A percentile compares a stretch with the other conserved stretches of the same genome.
Conservation (phyloP, 2,329 filamentous ascomycete genomes). For the Aspergillus sp. region DNA sequence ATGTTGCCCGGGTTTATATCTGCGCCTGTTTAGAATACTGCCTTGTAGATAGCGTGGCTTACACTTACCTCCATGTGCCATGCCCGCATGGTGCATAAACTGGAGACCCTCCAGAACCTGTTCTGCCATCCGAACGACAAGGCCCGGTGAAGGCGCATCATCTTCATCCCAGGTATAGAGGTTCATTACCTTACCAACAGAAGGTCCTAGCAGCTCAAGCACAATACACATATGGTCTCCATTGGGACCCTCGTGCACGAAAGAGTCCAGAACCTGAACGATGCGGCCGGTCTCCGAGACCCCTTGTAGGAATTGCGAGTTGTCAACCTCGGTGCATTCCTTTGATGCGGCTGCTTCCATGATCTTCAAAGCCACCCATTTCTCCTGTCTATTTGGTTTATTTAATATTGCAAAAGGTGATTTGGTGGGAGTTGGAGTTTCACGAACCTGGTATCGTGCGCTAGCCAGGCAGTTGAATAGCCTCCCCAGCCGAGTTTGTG, state of each 20-base stretch:
- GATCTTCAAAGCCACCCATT: conserved; percentile 5
- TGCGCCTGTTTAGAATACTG: conserved; percentile 4
- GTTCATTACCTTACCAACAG: conserved; percentile 10
- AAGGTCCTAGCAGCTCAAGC: conserved; percentile 34
- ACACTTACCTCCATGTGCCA: conserved; percentile 32
- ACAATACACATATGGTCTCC: conserved; percentile 2
- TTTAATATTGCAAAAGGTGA: background rate
- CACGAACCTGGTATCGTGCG: background rate
- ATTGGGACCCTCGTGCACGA: conserved; percentile 1
- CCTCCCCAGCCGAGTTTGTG: conserved; percentile 10
- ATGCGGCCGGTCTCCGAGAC: background rate
- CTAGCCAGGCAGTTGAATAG: conserved; percentile 5
- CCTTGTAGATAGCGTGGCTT: too few relatives aligned
- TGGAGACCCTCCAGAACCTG: conserved; percentile 29
- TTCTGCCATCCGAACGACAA: conserved; percentile 27
- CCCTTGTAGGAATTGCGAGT: background rate
- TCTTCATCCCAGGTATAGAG: conserved; percentile 14
- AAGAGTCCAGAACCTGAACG: background rate
- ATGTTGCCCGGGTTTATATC: conserved; percentile 30
- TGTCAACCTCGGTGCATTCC: background rate
- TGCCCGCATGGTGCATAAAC: conserved; percentile 30
- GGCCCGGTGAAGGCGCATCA: conserved; percentile 23
- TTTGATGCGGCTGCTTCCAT: background rate
- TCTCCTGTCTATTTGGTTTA: background rate
- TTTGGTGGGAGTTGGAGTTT: background rate